Conservation (phyloP, 2,329 filamentous ascomycete genomes). For the Neofusicoccum sp. region DNA sequence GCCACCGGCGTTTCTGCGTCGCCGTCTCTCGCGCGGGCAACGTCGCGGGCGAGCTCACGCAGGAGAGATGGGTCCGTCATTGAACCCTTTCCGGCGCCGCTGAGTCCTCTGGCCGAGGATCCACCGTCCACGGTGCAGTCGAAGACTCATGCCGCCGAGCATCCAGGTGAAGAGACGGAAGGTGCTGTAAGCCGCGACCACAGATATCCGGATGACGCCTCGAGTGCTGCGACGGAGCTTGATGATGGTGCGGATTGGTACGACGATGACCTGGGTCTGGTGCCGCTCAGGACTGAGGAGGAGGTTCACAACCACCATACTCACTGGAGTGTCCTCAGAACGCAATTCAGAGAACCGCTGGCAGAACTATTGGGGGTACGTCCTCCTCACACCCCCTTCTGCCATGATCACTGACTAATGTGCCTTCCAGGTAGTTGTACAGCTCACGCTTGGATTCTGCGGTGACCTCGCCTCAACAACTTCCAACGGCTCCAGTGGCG, state of each 20-base stretch:
- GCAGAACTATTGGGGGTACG: slow-evolving; percentile 56
- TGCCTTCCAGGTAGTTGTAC: background rate
- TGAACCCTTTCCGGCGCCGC: background rate
- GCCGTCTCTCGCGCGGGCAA: background rate
- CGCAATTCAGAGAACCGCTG: slow-evolving; percentile 55
- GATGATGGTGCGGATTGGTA: slow-evolving; percentile 41
- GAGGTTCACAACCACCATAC: slow-evolving; percentile 50
- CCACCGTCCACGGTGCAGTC: background rate
- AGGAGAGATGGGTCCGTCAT: background rate
- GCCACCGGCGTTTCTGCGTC: background rate
- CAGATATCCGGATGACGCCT: slow-evolving; percentile 29
- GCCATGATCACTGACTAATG: background rate
- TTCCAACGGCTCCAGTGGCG: slow-evolving; percentile 44
- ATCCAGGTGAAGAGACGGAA: background rate
- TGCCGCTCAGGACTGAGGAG: slow-evolving; percentile 47
- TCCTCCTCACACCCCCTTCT: too few species aligned
- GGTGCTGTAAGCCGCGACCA: background rate
- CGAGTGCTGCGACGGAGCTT: slow-evolving; percentile 31
- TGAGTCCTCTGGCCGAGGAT: slow-evolving; percentile 2
- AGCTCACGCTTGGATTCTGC: slow-evolving; percentile 50
- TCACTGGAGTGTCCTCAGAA: slow-evolving; percentile 53
- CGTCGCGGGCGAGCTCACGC: background rate
- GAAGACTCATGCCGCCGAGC: background rate
- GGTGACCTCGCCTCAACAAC: slow-evolving; percentile 54
- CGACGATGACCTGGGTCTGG: slow-evolving; percentile 49